Evolutionary conservation across 139 green algal species (phyloP).

Genomic region (Zygnema cylindricum): DNA sequence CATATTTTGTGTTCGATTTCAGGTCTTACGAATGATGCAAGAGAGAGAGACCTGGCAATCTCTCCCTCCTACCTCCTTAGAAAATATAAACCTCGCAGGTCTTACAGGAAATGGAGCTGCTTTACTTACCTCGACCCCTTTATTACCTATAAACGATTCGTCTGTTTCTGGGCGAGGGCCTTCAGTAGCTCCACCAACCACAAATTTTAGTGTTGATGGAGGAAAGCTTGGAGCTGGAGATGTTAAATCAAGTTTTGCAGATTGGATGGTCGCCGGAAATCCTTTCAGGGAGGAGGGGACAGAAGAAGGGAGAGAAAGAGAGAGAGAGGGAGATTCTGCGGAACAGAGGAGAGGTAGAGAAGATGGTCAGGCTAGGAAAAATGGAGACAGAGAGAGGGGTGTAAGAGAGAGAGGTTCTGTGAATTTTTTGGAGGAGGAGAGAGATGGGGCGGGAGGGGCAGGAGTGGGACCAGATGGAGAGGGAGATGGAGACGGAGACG

Average conservation of each 20-base stretch:
- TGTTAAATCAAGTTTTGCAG: conserved; percentile 33
- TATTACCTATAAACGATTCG: background rate
- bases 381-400: background rate
- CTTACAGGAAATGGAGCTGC: conserved; percentile 41
- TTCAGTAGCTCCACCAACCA: background rate
- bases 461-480: conserved; percentile 11
- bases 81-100: conserved; percentile 45
- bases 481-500: conserved; percentile 20
- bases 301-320: conserved; percentile 8
- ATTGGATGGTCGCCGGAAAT: conserved; percentile 45
- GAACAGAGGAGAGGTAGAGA: no score
- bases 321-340: conserved; percentile 4
- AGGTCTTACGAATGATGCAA: conserved; percentile 61
- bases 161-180: background rate
- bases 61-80: conserved; percentile 21
- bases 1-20: no score
- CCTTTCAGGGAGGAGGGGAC: conserved; percentile 24
- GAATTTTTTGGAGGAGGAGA: no score
- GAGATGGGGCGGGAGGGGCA: background rate
- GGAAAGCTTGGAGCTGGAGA: background rate
- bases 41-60: conserved; percentile 53
- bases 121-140: background rate
- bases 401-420: no score
- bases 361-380: background rate
- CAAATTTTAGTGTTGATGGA: background rate